These are phyloP conservation scores for Dryas alaskensis DNA, from an alignment of 306 rosid species.

Conservation along the genomic window DNA sequence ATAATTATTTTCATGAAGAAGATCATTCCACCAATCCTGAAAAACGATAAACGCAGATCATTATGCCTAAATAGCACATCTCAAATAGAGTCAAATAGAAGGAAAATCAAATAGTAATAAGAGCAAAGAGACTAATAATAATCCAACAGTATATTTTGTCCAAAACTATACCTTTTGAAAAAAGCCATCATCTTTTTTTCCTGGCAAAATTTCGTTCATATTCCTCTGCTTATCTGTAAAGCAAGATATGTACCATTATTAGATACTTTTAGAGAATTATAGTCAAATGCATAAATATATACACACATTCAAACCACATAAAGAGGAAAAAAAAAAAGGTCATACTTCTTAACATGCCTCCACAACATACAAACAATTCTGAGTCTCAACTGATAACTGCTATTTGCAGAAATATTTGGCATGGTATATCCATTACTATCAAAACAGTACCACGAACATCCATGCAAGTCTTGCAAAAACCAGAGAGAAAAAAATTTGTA, in stretches of 20 bases:
- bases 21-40: slow-evolving; percentile 96
- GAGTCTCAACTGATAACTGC: too few relatives aligned
- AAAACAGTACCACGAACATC: background rate
- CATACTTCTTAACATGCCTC: background rate
- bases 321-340: background rate
- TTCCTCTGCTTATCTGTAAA: slow-evolving; percentile 60
- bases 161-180: slow-evolving; percentile 59
- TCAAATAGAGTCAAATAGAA: background rate
- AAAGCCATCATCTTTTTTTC: slow-evolving; percentile 56
- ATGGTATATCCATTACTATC: background rate
- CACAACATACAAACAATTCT: background rate
- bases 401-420: background rate
- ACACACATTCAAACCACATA: background rate
- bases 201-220: slow-evolving; percentile 47
- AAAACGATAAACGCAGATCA: slow-evolving; percentile 25
- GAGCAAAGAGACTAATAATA: background rate
- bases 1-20: slow-evolving; percentile 69
- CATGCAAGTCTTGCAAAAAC: slow-evolving; percentile 15
- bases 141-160: slow-evolving; percentile 4
- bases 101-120: background rate
- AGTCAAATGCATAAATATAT: background rate
- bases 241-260: slow-evolving; percentile 17
- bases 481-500: slow-evolving; percentile 22
- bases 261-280: slow-evolving; percentile 13
- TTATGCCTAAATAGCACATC: slow-evolving; percentile 10